Evolutionary conservation across 768 basidiomycete genomes (phyloP), one percentile per base, ranked within the genome.

Genomic region (Suillus placidus): DNA sequence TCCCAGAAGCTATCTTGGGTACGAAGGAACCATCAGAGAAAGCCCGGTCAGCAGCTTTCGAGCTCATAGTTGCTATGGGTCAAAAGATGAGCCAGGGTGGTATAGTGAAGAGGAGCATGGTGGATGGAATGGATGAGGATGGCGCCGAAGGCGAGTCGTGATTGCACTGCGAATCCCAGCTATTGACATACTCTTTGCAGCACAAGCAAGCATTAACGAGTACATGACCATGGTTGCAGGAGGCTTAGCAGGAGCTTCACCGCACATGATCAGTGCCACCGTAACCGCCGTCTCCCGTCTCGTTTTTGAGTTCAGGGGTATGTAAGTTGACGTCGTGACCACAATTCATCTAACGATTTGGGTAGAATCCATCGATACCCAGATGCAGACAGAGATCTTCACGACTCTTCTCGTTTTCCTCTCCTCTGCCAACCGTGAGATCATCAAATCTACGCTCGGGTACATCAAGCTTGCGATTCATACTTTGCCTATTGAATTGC

Each of bases 221-320:
- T 99, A 93, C 75, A 83, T 99, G 81, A 99, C 93, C 4, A 99
- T 99, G 96, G 82, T 98, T 35, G 93, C 93, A 43, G 96, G 95
- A 70, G 97, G 97, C 64, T 79, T 99, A 56, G 95, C 95, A 10
- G 96, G 94, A 26, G 90, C 92, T 16, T 93, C 88, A 13, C 95
- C 97, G 0, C 97, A 99, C 74, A 99, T 97, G 95, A 97, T 99
- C 75, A 97, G 95, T 73, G 97, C 97, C 2, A 94, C 94, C 1
- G 88, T 99, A 61, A 98, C 95, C 7, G 94, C 95, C 0, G 88
- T 99, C 62, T 96, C 96, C 2, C 87, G 97, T 30, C 83, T 99
- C 14, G 83, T 98, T 20, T 99, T 98, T 74, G 97, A 99, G 78
- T 99, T 96, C 82, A 95, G 91, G 84, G 89, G 96, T 95, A 61